A percentile compares a stretch with the other conserved stretches of the same genome.
Conservation (phyloP, 164 flowering plant genomes). For the Kalanchoe fedtschenkoi region DNA sequence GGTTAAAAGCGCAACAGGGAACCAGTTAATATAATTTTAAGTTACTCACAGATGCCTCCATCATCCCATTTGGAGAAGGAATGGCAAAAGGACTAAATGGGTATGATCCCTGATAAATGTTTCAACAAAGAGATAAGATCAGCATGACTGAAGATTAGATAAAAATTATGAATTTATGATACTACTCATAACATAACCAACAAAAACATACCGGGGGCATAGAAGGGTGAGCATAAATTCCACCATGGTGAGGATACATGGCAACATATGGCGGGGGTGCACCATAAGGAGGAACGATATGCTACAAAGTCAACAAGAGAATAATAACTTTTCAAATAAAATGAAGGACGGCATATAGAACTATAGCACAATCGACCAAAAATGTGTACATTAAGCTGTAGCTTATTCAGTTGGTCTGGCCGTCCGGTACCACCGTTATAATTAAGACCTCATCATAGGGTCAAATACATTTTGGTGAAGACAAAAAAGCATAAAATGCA, state of each 20-base stretch:
- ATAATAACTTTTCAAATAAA: background rate
- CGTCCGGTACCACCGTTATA: no score
- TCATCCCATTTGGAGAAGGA: constrained; percentile 76
- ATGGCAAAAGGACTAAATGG: constrained; percentile 87
- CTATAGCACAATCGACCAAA: background rate
- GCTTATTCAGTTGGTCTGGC: no score
- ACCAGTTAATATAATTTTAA: constrained; percentile 4
- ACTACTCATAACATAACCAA: background rate
- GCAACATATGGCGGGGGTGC: constrained; percentile 94
- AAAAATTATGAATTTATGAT: background rate
- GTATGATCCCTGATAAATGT: constrained; percentile 61
- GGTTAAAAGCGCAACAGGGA: no score
- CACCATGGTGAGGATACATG: constrained; percentile 91
- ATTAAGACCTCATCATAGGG: background rate
- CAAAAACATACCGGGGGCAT: constrained; percentile 64
- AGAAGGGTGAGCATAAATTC: constrained; percentile 83
- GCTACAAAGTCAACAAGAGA: constrained; percentile 36
- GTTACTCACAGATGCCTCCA: constrained; percentile 72
- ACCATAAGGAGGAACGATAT: constrained; percentile 90
- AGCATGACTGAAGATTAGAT: background rate
- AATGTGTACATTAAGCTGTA: background rate
- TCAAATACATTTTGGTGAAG: background rate
- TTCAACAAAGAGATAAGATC: background rate
- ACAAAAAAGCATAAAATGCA: background rate
- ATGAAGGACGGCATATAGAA: background rate